Evolutionary conservation across 1,284 basidiomycete species (phyloP).

Genomic region (Tausonia pullulans): DNA sequence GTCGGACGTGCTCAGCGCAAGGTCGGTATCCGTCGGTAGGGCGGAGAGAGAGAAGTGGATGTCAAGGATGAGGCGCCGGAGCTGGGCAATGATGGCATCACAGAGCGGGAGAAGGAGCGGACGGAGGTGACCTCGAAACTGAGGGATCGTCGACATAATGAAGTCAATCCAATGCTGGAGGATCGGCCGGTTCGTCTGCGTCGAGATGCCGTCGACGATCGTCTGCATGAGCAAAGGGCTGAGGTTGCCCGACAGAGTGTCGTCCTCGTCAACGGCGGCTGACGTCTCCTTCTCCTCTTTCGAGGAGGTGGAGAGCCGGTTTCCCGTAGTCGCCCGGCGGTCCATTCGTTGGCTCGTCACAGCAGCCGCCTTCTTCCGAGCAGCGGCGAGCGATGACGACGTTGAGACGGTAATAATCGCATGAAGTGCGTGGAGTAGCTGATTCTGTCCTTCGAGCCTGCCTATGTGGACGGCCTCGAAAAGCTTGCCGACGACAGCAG

Average conservation of each 20-base stretch:
- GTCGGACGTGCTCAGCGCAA: slow-evolving; percentile 42
- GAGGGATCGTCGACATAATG: slow-evolving; percentile 75
- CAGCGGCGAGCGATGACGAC: slow-evolving; percentile 18
- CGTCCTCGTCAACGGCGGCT: neutral
- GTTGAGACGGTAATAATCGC: slow-evolving; percentile 58
- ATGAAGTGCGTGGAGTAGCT: slow-evolving; percentile 81
- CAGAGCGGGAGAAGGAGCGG: slow-evolving; percentile 62
- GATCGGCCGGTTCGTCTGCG: slow-evolving; percentile 57
- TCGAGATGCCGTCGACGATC: slow-evolving; percentile 66
- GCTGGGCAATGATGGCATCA: slow-evolving; percentile 66
- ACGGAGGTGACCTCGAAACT: slow-evolving; percentile 60
- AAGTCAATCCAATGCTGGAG: slow-evolving; percentile 96
- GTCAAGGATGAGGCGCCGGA: slow-evolving; percentile 45
- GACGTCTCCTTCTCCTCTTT: slow-evolving; percentile 5
- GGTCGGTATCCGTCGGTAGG: slow-evolving; percentile 27
- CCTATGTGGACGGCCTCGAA: slow-evolving; percentile 57
- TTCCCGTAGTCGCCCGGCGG: too few species aligned
- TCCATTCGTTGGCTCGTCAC: slow-evolving; percentile 24
- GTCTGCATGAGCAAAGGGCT: slow-evolving; percentile 58
- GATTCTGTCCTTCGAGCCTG: slow-evolving; percentile 76
- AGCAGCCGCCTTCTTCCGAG: slow-evolving; percentile 20
- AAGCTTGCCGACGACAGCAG: slow-evolving; percentile 60
- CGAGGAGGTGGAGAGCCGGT: neutral
- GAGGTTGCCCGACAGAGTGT: slow-evolving; percentile 20
- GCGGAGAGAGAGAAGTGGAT: slow-evolving; percentile 32